phyloP scores from a whole-genome alignment of 805 yeast species.

The Blastobotrys parvus region DNA sequence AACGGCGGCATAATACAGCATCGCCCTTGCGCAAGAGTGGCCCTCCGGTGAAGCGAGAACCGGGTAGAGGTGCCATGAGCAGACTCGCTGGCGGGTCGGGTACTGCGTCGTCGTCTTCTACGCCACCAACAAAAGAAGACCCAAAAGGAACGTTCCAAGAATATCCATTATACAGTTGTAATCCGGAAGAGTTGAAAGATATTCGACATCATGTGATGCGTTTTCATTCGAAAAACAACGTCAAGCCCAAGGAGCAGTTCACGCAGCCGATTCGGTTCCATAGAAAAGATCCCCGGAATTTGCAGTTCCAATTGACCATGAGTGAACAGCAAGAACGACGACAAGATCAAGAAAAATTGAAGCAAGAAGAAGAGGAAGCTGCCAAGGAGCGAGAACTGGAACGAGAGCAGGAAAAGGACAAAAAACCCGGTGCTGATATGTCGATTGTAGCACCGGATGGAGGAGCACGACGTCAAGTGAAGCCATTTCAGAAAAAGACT shows the following conservation, averaged over 20 bases:
- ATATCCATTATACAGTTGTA: conserved; percentile 63
- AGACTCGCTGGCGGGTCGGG: background rate
- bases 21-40: conserved; percentile 8
- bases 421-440: conserved; percentile 33
- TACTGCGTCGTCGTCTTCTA: too few species aligned
- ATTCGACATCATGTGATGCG: conserved; percentile 72
- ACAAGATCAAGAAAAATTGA: conserved; percentile 19
- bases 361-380: conserved; percentile 2
- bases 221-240: conserved; percentile 63
- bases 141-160: conserved; percentile 23
- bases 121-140: background rate
- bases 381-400: conserved; percentile 1
- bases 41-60: background rate
- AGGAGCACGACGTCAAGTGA: conserved; percentile 64
- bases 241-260: conserved; percentile 66
- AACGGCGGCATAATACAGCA: conserved; percentile 5
- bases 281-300: conserved; percentile 85
- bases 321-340: conserved; percentile 32
- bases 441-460: conserved; percentile 80
- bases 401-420: background rate
- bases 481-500: conserved; percentile 65
- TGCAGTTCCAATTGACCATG: conserved; percentile 73
- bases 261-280: conserved; percentile 80
- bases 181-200: conserved; percentile 61
- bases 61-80: background rate